Base-by-base conservation (phyloP, 1,139 yeast genomes). In the Suhomyces chickasaworum region DNA sequence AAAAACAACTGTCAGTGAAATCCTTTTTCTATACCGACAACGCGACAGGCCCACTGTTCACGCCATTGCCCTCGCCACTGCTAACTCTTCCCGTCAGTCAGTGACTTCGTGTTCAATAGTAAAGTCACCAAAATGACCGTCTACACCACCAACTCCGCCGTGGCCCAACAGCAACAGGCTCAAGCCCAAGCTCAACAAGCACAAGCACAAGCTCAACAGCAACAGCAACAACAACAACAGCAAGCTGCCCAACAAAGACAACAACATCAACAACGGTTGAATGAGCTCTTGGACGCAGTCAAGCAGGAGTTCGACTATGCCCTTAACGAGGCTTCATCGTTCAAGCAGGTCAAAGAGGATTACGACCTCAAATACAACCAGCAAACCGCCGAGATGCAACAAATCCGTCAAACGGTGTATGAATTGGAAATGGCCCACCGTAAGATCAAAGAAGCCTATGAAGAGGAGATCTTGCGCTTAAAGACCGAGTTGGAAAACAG, bases 371-470 rank as follows among this genome's bases (percentile, higher is more conserved):
- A 91, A 65, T 84, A 89, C 64, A 85, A 83, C 64, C 97, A 90
- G 69, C 98, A 93, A 68, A 86, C 90, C 45, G 89, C 89, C 44
- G 99, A 93, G 67, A 86, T 93, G 83, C 95, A 90, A 63, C 96
- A 89, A 65, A 91, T 93, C 54, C 81, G 97, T 60, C 95, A 89
- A 63, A 89, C 96, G 15, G 96, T 93, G 41, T 90, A 86, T 63
- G 98, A 93, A 65, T 78, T 93, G 59, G 98, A 93, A 65, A 81
- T 86, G 80, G 95, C 96, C 39, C 98, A 93, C 70, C 78, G 96
- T 57, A 89, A 89, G 65, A 89, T 93, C 80, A 91, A 91, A 71
- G 98, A 91, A 60, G 91, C 95, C 41, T 93, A 93, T 67, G 97
- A 91, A 66, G 96, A 89, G 60, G 98, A 93, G 67, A 88, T 93